Evolutionary conservation across 2,329 filamentous ascomycete genomes (phyloP).

Genomic region (Acrodontium crateriforme): DNA sequence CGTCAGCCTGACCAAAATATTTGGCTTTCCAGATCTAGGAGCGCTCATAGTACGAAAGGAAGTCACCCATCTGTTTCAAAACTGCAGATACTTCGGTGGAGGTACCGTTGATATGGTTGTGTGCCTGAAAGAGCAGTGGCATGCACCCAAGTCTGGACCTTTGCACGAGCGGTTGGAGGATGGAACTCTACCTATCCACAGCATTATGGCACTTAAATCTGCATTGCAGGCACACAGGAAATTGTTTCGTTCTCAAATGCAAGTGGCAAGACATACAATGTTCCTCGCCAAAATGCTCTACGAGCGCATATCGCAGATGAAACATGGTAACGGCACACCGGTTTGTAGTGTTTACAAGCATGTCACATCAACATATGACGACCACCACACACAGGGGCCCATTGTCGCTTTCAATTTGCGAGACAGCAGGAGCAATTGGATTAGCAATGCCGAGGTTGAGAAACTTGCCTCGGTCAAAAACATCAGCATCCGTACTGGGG

Average conservation of each 20-base stretch:
- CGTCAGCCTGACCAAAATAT: slow-evolving; percentile 93
- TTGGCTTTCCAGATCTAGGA: slow-evolving; percentile 86
- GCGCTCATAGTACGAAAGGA: slow-evolving; percentile 68
- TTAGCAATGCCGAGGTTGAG: slow-evolving; percentile 74
- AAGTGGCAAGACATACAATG: slow-evolving; percentile 56
- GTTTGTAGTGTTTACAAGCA: slow-evolving; percentile 53
- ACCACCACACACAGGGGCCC: slow-evolving; percentile 45
- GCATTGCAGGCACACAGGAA: slow-evolving; percentile 56
- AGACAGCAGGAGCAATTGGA: slow-evolving; percentile 55
- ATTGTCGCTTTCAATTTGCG: slow-evolving; percentile 72
- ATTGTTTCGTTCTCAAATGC: slow-evolving; percentile 54
- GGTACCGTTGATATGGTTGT: slow-evolving; percentile 88
- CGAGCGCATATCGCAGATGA: slow-evolving; percentile 42
- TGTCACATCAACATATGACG: slow-evolving; percentile 5
- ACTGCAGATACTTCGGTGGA: slow-evolving; percentile 76
- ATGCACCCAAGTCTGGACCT: slow-evolving; percentile 55
- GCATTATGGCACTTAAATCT: slow-evolving; percentile 64
- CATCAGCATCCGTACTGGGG: slow-evolving; percentile 77
- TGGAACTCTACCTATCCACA: slow-evolving; percentile 82
- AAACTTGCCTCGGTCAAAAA: slow-evolving; percentile 66
- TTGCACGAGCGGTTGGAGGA: slow-evolving; percentile 80
- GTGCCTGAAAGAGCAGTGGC: slow-evolving; percentile 60
- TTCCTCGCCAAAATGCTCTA: slow-evolving; percentile 49
- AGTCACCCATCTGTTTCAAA: slow-evolving; percentile 46
- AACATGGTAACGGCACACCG: slow-evolving; percentile 52